phyloP scores from a whole-genome alignment of 805 yeast species.

The Candida piceae region DNA sequence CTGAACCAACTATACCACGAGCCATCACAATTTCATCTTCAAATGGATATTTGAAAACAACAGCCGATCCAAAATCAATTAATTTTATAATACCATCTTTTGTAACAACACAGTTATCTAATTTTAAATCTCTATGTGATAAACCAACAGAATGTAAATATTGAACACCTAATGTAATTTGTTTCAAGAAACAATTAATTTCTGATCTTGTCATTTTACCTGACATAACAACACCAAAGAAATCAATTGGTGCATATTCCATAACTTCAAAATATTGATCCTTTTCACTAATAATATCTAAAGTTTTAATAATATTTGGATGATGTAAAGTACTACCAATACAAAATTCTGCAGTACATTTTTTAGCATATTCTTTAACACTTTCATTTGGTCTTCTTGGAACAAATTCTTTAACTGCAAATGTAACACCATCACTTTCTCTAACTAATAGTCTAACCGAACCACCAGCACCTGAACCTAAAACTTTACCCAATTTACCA shows the following conservation, averaged over 20 bases:
- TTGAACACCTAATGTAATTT: slow-evolving; percentile 64
- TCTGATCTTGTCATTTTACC: slow-evolving; percentile 78
- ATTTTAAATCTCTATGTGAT: slow-evolving; percentile 77
- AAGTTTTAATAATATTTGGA: slow-evolving; percentile 73
- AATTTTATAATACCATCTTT: slow-evolving; percentile 67
- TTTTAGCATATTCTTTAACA: slow-evolving; percentile 73
- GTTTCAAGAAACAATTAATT: slow-evolving; percentile 76
- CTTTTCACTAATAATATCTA: slow-evolving; percentile 66
- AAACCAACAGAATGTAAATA: slow-evolving; percentile 74
- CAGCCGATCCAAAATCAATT: slow-evolving; percentile 83
- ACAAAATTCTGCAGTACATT: slow-evolving; percentile 85
- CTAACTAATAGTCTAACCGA: slow-evolving; percentile 69
- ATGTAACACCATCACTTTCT: slow-evolving; percentile 62
- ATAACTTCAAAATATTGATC: slow-evolving; percentile 73
- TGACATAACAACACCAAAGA: slow-evolving; percentile 83
- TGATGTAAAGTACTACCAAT: slow-evolving; percentile 79
- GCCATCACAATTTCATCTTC: slow-evolving; percentile 54
- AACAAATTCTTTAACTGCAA: slow-evolving; percentile 82
- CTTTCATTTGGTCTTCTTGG: slow-evolving; percentile 66
- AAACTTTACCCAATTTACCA: slow-evolving; percentile 66
- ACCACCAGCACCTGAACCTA: slow-evolving; percentile 89
- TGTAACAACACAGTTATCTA: slow-evolving; percentile 80
- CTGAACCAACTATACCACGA: slow-evolving; percentile 80
- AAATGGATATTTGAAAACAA: slow-evolving; percentile 73
- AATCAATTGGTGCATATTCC: slow-evolving; percentile 84